A percentile compares a stretch with the other conserved stretches of the same genome.
Conservation (phyloP, 208 protist species). For the Acanthamoeba sp. region DNA sequence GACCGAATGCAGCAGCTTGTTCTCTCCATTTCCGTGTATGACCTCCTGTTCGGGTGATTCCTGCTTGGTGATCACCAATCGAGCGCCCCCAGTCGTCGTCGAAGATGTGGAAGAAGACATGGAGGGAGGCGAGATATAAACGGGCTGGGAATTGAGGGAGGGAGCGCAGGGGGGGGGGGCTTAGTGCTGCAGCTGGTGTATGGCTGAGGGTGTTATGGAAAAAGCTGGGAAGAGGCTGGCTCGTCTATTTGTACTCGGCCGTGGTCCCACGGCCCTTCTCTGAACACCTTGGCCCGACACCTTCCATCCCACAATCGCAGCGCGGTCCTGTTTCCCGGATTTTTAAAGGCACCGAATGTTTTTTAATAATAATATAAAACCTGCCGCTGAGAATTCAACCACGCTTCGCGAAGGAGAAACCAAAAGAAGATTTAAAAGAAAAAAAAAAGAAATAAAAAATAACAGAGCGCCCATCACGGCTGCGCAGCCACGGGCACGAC, state of each 20-base stretch:
- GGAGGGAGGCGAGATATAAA: background rate
- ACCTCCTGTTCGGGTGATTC: conserved; percentile 15
- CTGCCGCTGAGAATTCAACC: too few species aligned
- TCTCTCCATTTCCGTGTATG: conserved; percentile 35
- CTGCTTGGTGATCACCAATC: background rate
- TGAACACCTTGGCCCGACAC: background rate
- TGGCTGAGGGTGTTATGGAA: background rate
- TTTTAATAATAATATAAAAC: too few species aligned
- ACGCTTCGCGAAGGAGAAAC: too few species aligned
- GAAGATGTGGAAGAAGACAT: background rate
- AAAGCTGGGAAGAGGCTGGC: background rate
- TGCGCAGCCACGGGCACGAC: background rate
- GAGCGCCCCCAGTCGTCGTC: background rate
- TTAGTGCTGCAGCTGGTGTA: background rate
- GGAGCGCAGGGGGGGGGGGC: too few species aligned
- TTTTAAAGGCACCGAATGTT: background rate
- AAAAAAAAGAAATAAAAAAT: too few species aligned
- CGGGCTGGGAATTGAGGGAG: background rate
- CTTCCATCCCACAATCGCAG: background rate
- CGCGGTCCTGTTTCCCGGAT: background rate
- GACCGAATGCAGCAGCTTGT: conserved; percentile 28
- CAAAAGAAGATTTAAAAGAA: too few species aligned
- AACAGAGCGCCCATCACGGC: too few species aligned
- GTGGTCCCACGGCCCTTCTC: background rate
- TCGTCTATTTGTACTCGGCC: background rate